Conservation (phyloP, 148 eudicot species). For the Amaranthus hypochondriacus region DNA sequence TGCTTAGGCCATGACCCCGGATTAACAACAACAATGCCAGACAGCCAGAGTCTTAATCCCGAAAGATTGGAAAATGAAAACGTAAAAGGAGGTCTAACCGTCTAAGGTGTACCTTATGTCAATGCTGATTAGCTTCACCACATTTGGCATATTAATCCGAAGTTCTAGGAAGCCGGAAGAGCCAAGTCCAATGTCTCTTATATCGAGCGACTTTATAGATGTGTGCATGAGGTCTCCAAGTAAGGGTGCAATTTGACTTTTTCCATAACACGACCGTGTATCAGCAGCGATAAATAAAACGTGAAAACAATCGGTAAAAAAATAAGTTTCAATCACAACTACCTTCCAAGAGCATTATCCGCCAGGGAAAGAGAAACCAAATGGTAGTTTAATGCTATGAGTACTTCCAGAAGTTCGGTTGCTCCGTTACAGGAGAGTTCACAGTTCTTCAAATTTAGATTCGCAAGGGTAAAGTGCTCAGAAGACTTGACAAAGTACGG, state of each 20-base stretch:
- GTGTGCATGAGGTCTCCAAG: constrained; percentile 64
- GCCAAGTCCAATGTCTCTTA: constrained; percentile 69
- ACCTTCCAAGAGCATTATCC: constrained; percentile 89
- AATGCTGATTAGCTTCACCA: constrained; percentile 49
- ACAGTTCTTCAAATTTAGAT: constrained; percentile 65
- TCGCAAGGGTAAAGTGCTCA: constrained; percentile 33
- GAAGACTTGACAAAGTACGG: constrained; percentile 48
- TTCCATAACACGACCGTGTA: constrained; percentile 6
- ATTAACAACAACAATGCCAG: too few species aligned
- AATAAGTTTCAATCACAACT: neutral
- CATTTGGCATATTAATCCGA: constrained; percentile 34
- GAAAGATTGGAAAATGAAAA: neutral
- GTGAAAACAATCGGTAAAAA: neutral
- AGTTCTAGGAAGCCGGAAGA: constrained; percentile 69
- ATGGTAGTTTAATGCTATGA: constrained; percentile 44
- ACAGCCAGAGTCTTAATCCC: too few species aligned
- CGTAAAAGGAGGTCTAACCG: neutral
- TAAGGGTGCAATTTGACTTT: constrained; percentile 61
- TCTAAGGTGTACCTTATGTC: constrained; percentile 57
- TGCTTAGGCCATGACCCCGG: too few species aligned
- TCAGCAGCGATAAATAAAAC: constrained; percentile 8
- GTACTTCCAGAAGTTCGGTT: constrained; percentile 54
- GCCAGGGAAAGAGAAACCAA: constrained; percentile 62
- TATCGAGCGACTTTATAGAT: constrained; percentile 52
- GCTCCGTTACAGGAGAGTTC: constrained; percentile 59